phyloP scores from a whole-genome alignment of 2,329 filamentous ascomycete species.

The Talaromyces funiculosus region DNA sequence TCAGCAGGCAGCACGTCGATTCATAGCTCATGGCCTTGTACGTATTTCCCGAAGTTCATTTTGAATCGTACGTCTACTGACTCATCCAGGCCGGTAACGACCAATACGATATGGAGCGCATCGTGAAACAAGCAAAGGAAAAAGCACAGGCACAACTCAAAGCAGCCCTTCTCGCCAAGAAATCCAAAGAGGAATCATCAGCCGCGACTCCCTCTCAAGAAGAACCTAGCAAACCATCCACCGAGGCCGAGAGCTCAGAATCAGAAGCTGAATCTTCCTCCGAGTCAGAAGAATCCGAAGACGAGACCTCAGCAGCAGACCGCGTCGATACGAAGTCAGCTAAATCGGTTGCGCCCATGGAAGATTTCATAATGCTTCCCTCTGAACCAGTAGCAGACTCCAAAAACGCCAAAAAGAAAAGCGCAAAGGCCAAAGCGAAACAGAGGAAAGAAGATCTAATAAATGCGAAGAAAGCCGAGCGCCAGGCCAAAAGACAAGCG shows the following conservation, averaged over 20 bases:
- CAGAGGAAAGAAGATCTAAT: constrained; percentile 8
- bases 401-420: constrained; percentile 13
- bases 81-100: constrained; percentile 43
- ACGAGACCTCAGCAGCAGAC: background rate
- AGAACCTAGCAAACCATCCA: constrained; percentile 14
- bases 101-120: constrained; percentile 46
- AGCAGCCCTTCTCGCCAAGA: constrained; percentile 39
- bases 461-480: constrained; percentile 4
- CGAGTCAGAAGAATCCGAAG: constrained; percentile 17
- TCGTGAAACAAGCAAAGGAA: constrained; percentile 47
- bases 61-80: background rate
- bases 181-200: background rate
- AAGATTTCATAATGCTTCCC: constrained; percentile 7
- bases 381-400: background rate
- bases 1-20: constrained; percentile 70
- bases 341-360: constrained; percentile 2
- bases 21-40: constrained; percentile 77
- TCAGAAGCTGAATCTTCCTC: constrained; percentile 15
- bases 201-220: constrained; percentile 16
- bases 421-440: constrained; percentile 13
- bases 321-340: constrained; percentile 5
- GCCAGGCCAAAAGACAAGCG: constrained; percentile 4
- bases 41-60: constrained; percentile 22
- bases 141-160: constrained; percentile 46
- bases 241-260: constrained; percentile 11